Conservation (phyloP, 208 protist genomes). For the Vickermania spadyakhi region DNA sequence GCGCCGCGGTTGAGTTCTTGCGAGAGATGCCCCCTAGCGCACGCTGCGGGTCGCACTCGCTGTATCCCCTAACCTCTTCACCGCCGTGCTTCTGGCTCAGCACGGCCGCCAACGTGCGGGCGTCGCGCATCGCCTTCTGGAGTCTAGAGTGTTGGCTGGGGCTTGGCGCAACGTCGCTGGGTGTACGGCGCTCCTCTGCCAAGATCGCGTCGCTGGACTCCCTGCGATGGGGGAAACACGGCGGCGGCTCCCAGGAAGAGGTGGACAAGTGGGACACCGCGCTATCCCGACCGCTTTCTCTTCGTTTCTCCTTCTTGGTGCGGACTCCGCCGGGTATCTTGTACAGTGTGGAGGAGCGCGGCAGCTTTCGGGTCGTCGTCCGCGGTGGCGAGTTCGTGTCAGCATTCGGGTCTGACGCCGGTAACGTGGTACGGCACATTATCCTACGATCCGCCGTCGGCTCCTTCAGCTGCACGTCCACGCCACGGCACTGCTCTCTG, state of each 20-base stretch:
- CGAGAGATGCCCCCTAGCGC: too few species aligned
- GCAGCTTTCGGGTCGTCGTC: not conserved
- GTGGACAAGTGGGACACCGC: not conserved
- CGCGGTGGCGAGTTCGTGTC: not conserved
- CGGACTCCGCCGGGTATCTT: not conserved
- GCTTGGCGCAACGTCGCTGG: too few species aligned
- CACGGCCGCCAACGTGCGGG: constrained; percentile 6
- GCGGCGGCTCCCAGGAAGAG: not conserved
- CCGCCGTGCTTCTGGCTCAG: constrained; percentile 7
- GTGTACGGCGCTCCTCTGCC: not conserved
- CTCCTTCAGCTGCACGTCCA: not conserved
- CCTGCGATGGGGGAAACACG: too few species aligned
- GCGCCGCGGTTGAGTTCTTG: too few species aligned
- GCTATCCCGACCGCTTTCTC: not conserved
- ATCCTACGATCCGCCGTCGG: not conserved
- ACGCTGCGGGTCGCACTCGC: too few species aligned
- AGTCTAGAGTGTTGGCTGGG: constrained; percentile 4
- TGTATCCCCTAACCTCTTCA: too few species aligned
- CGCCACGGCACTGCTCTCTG: not conserved
- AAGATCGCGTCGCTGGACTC: not conserved
- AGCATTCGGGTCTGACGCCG: not conserved
- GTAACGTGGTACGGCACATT: not conserved
- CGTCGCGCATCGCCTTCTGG: constrained; percentile 6
- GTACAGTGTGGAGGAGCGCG: not conserved
- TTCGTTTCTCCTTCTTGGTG: too few species aligned